Evolutionary conservation across 2,329 filamentous ascomycete species (phyloP), one percentile per base, ranked within the genome.

Genomic region (Neonectria coccinea): DNA sequence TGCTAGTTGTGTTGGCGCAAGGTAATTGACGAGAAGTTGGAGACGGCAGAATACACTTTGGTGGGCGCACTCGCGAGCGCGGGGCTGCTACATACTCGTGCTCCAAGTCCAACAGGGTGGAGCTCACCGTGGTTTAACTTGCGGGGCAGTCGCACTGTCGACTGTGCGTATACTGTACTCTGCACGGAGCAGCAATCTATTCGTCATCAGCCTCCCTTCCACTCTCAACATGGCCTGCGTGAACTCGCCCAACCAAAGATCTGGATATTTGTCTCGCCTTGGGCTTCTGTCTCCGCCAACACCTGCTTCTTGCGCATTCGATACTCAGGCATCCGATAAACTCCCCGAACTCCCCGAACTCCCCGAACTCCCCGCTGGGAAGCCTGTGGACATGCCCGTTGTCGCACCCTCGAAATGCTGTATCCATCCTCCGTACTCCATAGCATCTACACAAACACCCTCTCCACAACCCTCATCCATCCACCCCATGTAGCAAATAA

Each of bases 341-440:
- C 56, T 64, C 61, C 61, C 61, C 61, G 61, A 59, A 56, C 56
- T 52, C 61, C 61, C 61, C 61, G 61, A 47, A 64, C 56, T 64
- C 61, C 61, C 61, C 61, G 61, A 59, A 56, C 56, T 52, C 61
- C 61, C 61, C 61, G 61, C 48, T 36, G 27, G 39, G 59, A n/a
- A 20, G 36, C 48, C 29, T 53, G 36, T 42, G 25, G 14, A 14
- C 6, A 18, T 25, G 12, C 18, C 27, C 36, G 29, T 54, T 18
- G 36, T 29, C 42, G 29, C 36, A 47, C 42, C 25, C 31, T 7
- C 36, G 14, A 39, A 8, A 39, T n/a, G 14, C 29, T 16, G 31
- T 45, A 41, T 57, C 45, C 55, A 11, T 36, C 3, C 18, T 20
- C 22, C 29, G 9, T 20, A 20, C 22, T 20, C 27, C 27, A 29